These are phyloP conservation scores for Heterobasidion irregulare DNA, from an alignment of 1,284 basidiomycete genomes.

Conservation along the genomic window DNA sequence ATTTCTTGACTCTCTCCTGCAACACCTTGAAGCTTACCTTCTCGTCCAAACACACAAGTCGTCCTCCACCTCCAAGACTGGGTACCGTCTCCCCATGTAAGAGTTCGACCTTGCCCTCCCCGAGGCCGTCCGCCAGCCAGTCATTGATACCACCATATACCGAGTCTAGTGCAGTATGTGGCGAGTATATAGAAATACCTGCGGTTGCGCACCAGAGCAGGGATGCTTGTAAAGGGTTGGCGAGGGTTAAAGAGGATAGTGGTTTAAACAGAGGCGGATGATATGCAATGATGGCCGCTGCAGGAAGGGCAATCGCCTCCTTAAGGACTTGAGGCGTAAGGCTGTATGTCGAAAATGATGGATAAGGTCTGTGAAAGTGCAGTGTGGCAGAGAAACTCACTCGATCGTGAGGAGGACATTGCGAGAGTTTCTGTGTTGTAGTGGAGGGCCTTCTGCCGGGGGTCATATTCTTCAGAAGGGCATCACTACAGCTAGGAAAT, in stretches of 20 bases:
- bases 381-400: conserved; percentile 32
- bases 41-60: conserved; percentile 53
- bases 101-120: conserved; percentile 22
- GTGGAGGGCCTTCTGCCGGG: conserved; percentile 62
- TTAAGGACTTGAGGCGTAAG: conserved; percentile 71
- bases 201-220: conserved; percentile 73
- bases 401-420: conserved; percentile 80
- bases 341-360: conserved; percentile 29
- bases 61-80: conserved; percentile 51
- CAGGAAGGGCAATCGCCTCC: conserved; percentile 61
- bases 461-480: conserved; percentile 1
- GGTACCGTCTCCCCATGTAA: conserved; percentile 16
- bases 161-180: conserved; percentile 82
- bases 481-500: conserved; percentile 1
- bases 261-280: conserved; percentile 87
- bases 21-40: conserved; percentile 52
- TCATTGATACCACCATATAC: conserved; percentile 83
- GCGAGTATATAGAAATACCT: conserved; percentile 82
- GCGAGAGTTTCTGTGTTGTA: conserved; percentile 40
- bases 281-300: conserved; percentile 75
- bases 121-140: conserved; percentile 46
- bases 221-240: conserved; percentile 73
- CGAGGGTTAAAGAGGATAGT: conserved; percentile 71
- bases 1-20: conserved; percentile 58
- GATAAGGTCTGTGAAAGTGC: background rate